Evolutionary conservation across 1,284 basidiomycete species (phyloP), one percentile per base, ranked within the genome.

Genomic region (Caloboletus inedulis): DNA sequence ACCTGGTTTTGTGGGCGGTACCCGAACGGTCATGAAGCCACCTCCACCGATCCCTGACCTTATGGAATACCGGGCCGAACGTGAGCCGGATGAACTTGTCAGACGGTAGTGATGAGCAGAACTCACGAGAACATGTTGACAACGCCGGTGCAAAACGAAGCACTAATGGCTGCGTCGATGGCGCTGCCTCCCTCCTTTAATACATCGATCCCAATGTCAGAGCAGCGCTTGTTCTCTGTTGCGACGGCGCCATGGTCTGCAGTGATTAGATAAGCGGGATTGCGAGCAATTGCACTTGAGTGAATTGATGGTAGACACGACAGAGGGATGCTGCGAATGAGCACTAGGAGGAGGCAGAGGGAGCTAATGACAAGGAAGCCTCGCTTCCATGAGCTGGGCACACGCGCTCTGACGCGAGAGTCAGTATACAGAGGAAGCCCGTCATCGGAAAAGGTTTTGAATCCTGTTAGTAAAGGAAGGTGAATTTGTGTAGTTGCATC

Each of bases 31-130:
- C 85, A 96, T 92, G 66, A 95, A 94, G 0, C 94, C 94, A 27
- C 93, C 94, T 2, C 94, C 94, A 19, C 92, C 93, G 45, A 97
- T 89, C 3, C 93, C 88, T 14, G 88, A 87, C 6, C 89, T 90
- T 34, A 45, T 35, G 43, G 37, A 18, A 35, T 53, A 29, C 35
- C 49, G 37, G 35, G 14, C 47, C 30, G 3, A 56, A 47, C 18
- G 43, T 51, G 37, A 43, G 41, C 33, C 18, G 37, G 39, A 14
- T 33, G 9, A n/a, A 21, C 4, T n/a, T 25, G 31, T 41, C 23
- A 9, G 13, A 34, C 9, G 19, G 16, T 27, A 13, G 27, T 12
- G 30, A 19, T 16, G 25, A 18, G 7, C 21, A 3, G 23, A 4
- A 77, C 84, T 66, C 61, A 90, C 77, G 89, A 89, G 70, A 95